A percentile compares a stretch with the other conserved stretches of the same genome.
Conservation (phyloP, 2,329 filamentous ascomycete species). For the Diaporthe capsici region DNA sequence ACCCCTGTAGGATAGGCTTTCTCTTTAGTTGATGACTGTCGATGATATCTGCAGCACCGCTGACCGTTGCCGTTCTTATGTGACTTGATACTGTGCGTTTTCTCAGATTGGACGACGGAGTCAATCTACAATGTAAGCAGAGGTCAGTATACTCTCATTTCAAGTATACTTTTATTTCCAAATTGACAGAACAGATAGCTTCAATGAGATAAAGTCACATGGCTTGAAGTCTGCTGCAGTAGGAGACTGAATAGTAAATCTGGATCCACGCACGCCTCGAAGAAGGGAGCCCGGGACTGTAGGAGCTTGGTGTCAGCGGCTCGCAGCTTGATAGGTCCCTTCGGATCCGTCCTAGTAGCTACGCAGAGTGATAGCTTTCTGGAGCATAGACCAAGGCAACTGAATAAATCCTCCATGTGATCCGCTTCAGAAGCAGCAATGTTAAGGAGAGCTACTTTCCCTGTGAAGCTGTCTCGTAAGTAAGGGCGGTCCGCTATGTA, state of each 20-base stretch:
- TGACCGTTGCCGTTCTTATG: neutral
- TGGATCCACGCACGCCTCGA: neutral
- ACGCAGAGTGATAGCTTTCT: neutral
- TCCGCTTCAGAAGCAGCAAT: neutral
- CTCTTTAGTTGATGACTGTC: neutral
- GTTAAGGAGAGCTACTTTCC: neutral
- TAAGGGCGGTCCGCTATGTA: neutral
- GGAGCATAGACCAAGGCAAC: neutral
- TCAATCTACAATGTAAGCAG: neutral
- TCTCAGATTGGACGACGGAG: neutral
- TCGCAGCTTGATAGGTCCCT: neutral
- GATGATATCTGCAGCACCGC: neutral
- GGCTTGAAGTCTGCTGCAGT: too few species aligned
- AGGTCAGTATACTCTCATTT: neutral
- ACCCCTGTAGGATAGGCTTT: neutral
- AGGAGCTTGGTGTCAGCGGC: neutral
- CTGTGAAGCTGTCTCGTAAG: neutral
- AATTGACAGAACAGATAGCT: too few species aligned
- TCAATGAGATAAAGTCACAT: too few species aligned
- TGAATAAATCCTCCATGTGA: neutral
- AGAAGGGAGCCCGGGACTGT: neutral
- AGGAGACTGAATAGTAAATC: neutral
- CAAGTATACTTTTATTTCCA: too few species aligned
- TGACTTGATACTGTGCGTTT: neutral
- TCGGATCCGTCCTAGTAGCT: neutral